Evolutionary conservation across 805 yeast genomes (phyloP).

Genomic region (Kazachstania psychrophila): DNA sequence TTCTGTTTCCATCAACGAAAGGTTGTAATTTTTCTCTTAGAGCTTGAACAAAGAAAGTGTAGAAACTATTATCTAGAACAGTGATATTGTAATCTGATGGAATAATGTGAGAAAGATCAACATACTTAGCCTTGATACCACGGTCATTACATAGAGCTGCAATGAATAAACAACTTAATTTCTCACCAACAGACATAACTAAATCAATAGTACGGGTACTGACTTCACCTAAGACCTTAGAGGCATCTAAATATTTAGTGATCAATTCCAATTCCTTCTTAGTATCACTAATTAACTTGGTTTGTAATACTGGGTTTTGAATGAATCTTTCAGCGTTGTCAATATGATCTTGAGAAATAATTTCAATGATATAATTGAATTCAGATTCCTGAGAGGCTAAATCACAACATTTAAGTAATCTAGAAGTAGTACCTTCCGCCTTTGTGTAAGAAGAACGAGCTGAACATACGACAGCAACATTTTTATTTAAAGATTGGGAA

Average conservation of each 20-base stretch:
- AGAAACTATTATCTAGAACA: constrained; percentile 61
- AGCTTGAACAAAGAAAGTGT: constrained; percentile 43
- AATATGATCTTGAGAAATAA: constrained; percentile 70
- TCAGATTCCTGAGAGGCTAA: constrained; percentile 52
- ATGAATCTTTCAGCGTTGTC: constrained; percentile 56
- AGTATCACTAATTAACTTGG: constrained; percentile 50
- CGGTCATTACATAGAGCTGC: constrained; percentile 73
- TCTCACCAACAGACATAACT: constrained; percentile 90
- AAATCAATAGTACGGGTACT: constrained; percentile 79
- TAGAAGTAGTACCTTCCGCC: constrained; percentile 89
- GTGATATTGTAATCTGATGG: constrained; percentile 46
- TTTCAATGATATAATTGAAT: constrained; percentile 49
- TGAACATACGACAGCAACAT: constrained; percentile 91
- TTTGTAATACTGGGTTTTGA: constrained; percentile 36
- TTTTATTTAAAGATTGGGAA: constrained; percentile 34
- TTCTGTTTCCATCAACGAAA: constrained; percentile 20
- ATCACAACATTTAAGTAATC: constrained; percentile 80
- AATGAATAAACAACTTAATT: constrained; percentile 83
- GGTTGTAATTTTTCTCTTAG: constrained; percentile 43
- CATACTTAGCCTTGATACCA: constrained; percentile 67
- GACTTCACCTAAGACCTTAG: constrained; percentile 85
- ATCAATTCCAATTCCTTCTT: constrained; percentile 58
- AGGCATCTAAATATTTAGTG: constrained; percentile 68
- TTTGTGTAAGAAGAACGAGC: constrained; percentile 89
- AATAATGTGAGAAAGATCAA: constrained; percentile 69